Evolutionary conservation across 1,139 yeast species (phyloP).

Genomic region (Suhomyces atakaporum): DNA sequence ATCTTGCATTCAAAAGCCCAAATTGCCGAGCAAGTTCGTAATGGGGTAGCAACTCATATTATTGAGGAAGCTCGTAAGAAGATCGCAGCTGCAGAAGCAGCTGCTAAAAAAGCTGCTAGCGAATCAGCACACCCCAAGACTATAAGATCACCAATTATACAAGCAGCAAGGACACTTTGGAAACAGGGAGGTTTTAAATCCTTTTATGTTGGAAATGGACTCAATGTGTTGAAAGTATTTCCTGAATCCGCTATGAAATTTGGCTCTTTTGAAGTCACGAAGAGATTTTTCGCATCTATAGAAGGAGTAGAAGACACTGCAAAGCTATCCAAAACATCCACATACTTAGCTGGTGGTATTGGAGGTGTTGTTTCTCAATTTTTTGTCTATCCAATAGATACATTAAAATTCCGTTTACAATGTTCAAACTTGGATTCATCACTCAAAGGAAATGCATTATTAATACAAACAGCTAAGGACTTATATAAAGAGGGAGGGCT

Average conservation of each 20-base stretch:
- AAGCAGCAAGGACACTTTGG: constrained; percentile 82
- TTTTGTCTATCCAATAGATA: constrained; percentile 94
- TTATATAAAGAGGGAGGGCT: constrained; percentile 83
- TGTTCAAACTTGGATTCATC: constrained; percentile 69
- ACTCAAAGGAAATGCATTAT: constrained; percentile 59
- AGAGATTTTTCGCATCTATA: constrained; percentile 67
- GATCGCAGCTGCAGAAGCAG: constrained; percentile 28
- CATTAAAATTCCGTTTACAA: constrained; percentile 81
- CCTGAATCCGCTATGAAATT: constrained; percentile 98
- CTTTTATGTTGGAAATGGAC: constrained; percentile 93
- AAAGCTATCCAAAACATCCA: constrained; percentile 71
- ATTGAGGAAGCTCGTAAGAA: constrained; percentile 39
- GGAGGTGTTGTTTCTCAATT: constrained; percentile 95
- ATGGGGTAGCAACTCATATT: constrained; percentile 38
- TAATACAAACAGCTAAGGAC: constrained; percentile 67
- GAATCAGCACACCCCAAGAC: constrained; percentile 32
- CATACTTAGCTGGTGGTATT: constrained; percentile 90
- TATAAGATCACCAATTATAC: constrained; percentile 66
- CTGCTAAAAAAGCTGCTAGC: constrained; percentile 13
- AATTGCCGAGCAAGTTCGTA: constrained; percentile 46
- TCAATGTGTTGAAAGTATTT: constrained; percentile 89
- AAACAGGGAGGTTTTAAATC: constrained; percentile 84
- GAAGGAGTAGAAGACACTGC: constrained; percentile 79
- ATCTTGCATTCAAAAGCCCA: constrained; percentile 58
- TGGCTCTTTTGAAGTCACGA: constrained; percentile 90